These are phyloP conservation scores for Rhynchospora tenuis DNA, from an alignment of 176 grass and related monocot species.

Conservation along the genomic window DNA sequence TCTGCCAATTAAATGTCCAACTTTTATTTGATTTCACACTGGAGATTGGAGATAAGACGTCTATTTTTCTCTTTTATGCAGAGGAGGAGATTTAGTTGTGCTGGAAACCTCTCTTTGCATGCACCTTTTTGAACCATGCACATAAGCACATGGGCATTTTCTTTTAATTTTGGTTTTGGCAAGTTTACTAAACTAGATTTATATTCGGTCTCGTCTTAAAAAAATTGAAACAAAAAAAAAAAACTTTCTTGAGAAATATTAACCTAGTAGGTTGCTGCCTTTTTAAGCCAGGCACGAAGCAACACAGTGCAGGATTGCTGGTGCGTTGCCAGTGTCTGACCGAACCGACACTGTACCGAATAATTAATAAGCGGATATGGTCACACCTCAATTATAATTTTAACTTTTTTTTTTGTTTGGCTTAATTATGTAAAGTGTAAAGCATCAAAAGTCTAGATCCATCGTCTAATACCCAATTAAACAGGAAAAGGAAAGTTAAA, in stretches of 20 bases:
- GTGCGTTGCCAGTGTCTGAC: not conserved
- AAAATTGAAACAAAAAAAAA: not conserved
- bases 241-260: not conserved
- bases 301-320: not conserved
- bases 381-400: not conserved
- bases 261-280: not conserved
- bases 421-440: not conserved
- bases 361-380: not conserved
- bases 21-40: constrained; percentile 9
- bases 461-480: not conserved
- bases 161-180: not conserved
- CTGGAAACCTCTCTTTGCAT: not conserved
- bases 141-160: not conserved
- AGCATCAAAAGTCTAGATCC: not conserved
- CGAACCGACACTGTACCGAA: not conserved
- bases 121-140: not conserved
- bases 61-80: not conserved
- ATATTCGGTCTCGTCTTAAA: not conserved
- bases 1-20: not conserved
- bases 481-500: not conserved
- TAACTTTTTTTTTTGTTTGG: not conserved
- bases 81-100: not conserved
- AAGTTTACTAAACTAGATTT: not conserved
- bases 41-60: not conserved
- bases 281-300: not conserved